Conservation (phyloP, 495 filamentous ascomycete genomes). For the Penicillium dipodomyicola region DNA sequence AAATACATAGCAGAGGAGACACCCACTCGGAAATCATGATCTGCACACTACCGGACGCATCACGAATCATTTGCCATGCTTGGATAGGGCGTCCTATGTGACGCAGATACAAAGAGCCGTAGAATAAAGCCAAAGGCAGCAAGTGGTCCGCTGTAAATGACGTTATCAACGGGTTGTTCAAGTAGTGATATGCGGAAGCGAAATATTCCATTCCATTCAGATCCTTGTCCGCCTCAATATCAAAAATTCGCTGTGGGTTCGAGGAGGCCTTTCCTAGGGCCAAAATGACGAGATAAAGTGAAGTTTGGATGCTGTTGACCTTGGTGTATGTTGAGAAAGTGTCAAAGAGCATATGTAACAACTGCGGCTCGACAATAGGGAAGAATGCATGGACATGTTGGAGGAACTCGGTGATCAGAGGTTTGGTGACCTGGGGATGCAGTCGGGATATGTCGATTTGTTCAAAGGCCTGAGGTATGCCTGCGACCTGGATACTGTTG, state of each 20-base stretch:
- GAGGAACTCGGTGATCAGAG: constrained; percentile 12
- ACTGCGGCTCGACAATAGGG: constrained; percentile 13
- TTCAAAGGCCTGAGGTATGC: background rate
- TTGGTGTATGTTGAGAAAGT: constrained; percentile 13
- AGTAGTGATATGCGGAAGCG: constrained; percentile 15
- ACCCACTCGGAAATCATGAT: constrained; percentile 16
- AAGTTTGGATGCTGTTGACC: constrained; percentile 6
- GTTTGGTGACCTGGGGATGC: background rate
- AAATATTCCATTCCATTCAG: constrained; percentile 20
- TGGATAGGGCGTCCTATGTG: constrained; percentile 19
- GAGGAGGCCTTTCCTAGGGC: constrained; percentile 19
- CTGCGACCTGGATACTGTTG: background rate
- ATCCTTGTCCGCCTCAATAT: constrained; percentile 12
- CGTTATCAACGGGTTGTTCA: constrained; percentile 2
- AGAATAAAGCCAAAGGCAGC: constrained; percentile 19
- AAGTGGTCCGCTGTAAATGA: constrained; percentile 8
- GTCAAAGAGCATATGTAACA: constrained; percentile 11
- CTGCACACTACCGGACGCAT: constrained; percentile 14
- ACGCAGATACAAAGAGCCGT: constrained; percentile 22
- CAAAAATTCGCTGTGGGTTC: constrained; percentile 5
- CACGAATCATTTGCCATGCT: constrained; percentile 16
- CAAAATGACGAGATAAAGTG: constrained; percentile 17
- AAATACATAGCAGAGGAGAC: background rate
- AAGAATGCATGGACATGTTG: constrained; percentile 19
- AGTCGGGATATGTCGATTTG: background rate